Conservation (phyloP, 2,329 filamentous ascomycete species). For the Microsporum audouinii region DNA sequence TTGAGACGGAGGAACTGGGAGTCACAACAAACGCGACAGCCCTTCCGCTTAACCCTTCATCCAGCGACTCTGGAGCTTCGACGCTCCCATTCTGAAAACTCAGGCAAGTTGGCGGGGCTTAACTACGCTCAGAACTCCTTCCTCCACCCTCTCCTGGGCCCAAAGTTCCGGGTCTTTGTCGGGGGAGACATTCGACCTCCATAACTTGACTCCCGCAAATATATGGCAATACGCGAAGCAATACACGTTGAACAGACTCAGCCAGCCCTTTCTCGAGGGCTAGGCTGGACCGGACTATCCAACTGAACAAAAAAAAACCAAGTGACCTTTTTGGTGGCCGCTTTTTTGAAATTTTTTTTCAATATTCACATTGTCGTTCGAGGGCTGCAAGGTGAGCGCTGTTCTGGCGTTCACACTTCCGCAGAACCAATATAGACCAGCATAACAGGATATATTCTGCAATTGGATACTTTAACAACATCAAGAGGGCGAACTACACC, state of each 20-base stretch:
- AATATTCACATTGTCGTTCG: background rate
- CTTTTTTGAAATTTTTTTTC: background rate
- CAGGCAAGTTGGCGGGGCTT: conserved; percentile 91
- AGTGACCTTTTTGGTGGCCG: background rate
- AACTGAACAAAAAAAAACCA: background rate
- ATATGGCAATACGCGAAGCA: conserved; percentile 26
- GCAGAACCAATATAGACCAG: background rate
- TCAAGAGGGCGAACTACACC: conserved; percentile 12
- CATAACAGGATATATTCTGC: background rate
- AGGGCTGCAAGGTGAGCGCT: conserved; percentile 1
- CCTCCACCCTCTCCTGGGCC: conserved; percentile 82
- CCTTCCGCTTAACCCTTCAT: conserved; percentile 10
- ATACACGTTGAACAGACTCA: conserved; percentile 22
- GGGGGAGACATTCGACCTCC: conserved; percentile 96
- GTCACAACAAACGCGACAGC: background rate
- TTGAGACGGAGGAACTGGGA: background rate
- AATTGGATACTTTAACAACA: background rate
- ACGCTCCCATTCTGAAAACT: conserved; percentile 33
- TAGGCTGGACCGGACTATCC: conserved; percentile 24
- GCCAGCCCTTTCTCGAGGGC: conserved; percentile 34
- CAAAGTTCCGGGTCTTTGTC: conserved; percentile 84
- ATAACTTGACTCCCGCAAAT: conserved; percentile 55
- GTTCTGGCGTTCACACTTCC: background rate
- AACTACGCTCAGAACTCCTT: conserved; percentile 59
- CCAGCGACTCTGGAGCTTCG: conserved; percentile 32